Percentiles rank a stretch among this genome's conserved stretches.
Conservation (phyloP, 768 basidiomycete species). For the Boletus rubescentipes region DNA sequence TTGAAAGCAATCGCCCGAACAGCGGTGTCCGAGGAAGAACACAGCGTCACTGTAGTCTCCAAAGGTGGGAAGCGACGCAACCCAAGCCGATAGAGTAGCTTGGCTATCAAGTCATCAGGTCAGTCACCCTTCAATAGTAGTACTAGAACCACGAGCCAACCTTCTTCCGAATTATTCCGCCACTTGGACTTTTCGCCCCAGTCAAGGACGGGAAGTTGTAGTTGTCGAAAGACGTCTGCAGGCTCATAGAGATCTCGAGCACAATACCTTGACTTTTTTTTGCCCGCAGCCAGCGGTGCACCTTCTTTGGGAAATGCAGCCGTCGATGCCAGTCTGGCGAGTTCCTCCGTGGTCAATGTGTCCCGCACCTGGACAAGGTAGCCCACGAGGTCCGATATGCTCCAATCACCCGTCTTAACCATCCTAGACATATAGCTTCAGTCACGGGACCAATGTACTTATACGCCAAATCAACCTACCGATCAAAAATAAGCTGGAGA, state of each 20-base stretch:
- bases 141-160: conserved; percentile 37
- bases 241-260: conserved; percentile 89
- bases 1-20: conserved; percentile 65
- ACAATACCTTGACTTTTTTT: conserved; percentile 49
- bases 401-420: conserved; percentile 91
- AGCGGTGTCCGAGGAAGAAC: conserved; percentile 52
- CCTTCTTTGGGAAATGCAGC: conserved; percentile 72
- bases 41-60: conserved; percentile 62
- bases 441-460: background rate
- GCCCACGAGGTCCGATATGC: conserved; percentile 76
- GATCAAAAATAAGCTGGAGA: conserved; percentile 87
- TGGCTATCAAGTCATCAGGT: conserved; percentile 48
- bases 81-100: conserved; percentile 73
- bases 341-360: conserved; percentile 55
- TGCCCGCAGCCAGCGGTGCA: conserved; percentile 19
- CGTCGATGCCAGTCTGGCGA: conserved; percentile 57
- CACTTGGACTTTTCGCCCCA: conserved; percentile 84
- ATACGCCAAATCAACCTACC: conserved; percentile 42
- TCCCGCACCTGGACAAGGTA: conserved; percentile 85
- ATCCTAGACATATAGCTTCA: conserved; percentile 46
- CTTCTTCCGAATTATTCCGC: conserved; percentile 83
- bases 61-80: conserved; percentile 69
- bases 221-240: conserved; percentile 59
- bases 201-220: conserved; percentile 81
- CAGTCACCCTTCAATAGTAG: background rate